A percentile compares a stretch with the other conserved stretches of the same genome.
phyloP scores from a whole-genome alignment of 164 flowering plant species.

The Malania oleifera region DNA sequence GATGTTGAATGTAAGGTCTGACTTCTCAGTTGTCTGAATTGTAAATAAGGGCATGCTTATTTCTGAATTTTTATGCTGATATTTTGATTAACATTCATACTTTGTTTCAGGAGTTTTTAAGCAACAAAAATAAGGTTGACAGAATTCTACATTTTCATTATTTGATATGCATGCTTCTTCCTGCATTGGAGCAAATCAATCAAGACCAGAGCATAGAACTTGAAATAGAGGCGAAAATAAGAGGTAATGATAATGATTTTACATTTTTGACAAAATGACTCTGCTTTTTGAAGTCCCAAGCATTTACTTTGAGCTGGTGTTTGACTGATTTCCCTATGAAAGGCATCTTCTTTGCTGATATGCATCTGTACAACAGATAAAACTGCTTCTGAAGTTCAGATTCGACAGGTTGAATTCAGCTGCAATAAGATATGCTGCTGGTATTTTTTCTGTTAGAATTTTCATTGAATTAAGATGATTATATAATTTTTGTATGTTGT shows the following conservation, averaged over 20 bases:
- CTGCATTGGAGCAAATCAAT: slow-evolving; percentile 53
- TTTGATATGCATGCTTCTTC: slow-evolving; percentile 67
- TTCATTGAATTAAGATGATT: background rate
- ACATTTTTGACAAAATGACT: background rate
- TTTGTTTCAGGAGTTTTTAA: slow-evolving; percentile 40
- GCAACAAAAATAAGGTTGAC: slow-evolving; percentile 27
- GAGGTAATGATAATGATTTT: slow-evolving; percentile 32
- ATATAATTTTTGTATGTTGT: background rate
- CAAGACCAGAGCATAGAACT: slow-evolving; percentile 50
- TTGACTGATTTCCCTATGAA: background rate
- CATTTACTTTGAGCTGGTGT: background rate
- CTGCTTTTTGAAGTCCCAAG: slow-evolving; percentile 1
- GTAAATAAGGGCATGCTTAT: background rate
- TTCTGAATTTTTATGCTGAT: slow-evolving; percentile 8
- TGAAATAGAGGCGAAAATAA: slow-evolving; percentile 51
- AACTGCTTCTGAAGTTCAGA: slow-evolving; percentile 24
- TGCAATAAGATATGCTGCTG: slow-evolving; percentile 37
- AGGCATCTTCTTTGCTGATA: slow-evolving; percentile 2
- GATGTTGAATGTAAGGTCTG: slow-evolving; percentile 55
- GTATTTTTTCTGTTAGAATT: slow-evolving; percentile 26
- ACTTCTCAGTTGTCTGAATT: slow-evolving; percentile 5
- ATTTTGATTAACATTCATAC: background rate
- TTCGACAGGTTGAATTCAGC: slow-evolving; percentile 36
- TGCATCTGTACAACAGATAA: slow-evolving; percentile 33
- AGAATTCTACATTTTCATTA: slow-evolving; percentile 48